Percentiles rank a stretch among this genome's conserved stretches.
These are phyloP conservation scores for Pythium grandisporangium DNA, from an alignment of 352 stramenopile genomes.

Conservation along the genomic window DNA sequence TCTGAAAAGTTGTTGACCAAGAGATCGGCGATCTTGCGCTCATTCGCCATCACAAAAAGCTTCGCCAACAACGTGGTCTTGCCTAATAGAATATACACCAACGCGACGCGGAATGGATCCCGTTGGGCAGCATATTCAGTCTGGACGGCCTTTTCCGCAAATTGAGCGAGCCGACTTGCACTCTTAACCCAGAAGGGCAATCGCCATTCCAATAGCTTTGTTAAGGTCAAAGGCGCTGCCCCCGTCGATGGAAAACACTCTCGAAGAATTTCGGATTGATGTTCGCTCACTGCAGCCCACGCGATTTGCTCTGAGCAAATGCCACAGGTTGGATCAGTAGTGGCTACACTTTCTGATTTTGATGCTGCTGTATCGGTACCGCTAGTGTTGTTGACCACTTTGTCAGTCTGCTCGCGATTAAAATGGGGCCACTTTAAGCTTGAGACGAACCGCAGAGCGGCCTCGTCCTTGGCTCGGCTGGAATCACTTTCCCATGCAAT, in stretches of 20 bases:
- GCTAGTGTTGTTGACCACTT: neutral
- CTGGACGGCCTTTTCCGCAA: constrained; percentile 69
- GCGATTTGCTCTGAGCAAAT: constrained; percentile 75
- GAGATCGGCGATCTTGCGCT: constrained; percentile 70
- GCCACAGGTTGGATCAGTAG: constrained; percentile 13
- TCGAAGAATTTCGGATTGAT: constrained; percentile 54
- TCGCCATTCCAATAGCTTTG: constrained; percentile 49
- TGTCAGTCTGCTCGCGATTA: neutral
- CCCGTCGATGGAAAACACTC: constrained; percentile 40
- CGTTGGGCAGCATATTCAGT: constrained; percentile 58
- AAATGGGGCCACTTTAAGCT: constrained; percentile 58
- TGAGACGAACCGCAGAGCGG: constrained; percentile 57
- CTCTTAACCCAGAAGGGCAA: constrained; percentile 78
- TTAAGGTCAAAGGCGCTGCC: constrained; percentile 56
- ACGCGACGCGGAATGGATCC: constrained; percentile 75
- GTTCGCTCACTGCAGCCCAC: constrained; percentile 60
- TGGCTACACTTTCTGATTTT: neutral
- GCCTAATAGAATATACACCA: constrained; percentile 82
- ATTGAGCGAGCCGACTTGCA: constrained; percentile 30
- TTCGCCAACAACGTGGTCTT: constrained; percentile 77
- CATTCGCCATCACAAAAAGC: constrained; percentile 79
- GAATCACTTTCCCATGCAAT: constrained; percentile 54
- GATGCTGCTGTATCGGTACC: neutral
- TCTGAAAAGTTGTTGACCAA: constrained; percentile 80
- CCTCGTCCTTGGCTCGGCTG: constrained; percentile 52